Percentiles rank a stretch among this genome's conserved stretches.
Conservation (phyloP, 148 eudicot genomes). For the Fagopyrum tataricum region DNA sequence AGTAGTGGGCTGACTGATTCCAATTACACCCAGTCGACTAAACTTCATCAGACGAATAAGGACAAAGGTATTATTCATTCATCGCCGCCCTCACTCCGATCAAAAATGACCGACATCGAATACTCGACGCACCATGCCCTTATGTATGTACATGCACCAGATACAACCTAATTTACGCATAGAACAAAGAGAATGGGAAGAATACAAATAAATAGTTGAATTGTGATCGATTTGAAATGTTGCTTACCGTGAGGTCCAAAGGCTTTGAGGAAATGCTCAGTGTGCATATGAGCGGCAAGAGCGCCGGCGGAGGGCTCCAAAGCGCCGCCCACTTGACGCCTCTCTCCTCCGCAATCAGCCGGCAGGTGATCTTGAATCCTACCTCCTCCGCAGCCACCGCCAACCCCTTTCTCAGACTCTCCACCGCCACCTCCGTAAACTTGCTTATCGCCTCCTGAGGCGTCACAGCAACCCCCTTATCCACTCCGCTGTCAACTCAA, state of each 20-base stretch:
- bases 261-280: constrained; percentile 29
- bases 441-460: constrained; percentile 19
- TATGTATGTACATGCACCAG: too few species aligned
- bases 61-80: constrained; percentile 37
- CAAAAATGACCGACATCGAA: too few species aligned
- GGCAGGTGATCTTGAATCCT: constrained; percentile 23
- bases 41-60: constrained; percentile 57
- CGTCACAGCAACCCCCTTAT: not conserved
- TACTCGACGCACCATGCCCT: too few species aligned
- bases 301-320: constrained; percentile 19
- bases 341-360: constrained; percentile 23
- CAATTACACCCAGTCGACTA: constrained; percentile 71
- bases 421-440: constrained; percentile 24
- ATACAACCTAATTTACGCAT: too few species aligned
- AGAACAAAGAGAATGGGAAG: not conserved
- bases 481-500: not conserved
- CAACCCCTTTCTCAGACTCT: constrained; percentile 23
- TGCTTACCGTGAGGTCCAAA: not conserved
- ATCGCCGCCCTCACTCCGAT: too few species aligned
- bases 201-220: too few species aligned
- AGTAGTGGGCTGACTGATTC: constrained; percentile 62
- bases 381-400: constrained; percentile 20
- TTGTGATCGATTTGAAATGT: not conserved
- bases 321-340: constrained; percentile 30
- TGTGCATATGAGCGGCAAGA: constrained; percentile 26